Percentiles rank a stretch among this genome's conserved stretches.
Evolutionary conservation across 805 yeast species (phyloP).

Genomic region (Pichia cabralensis): DNA sequence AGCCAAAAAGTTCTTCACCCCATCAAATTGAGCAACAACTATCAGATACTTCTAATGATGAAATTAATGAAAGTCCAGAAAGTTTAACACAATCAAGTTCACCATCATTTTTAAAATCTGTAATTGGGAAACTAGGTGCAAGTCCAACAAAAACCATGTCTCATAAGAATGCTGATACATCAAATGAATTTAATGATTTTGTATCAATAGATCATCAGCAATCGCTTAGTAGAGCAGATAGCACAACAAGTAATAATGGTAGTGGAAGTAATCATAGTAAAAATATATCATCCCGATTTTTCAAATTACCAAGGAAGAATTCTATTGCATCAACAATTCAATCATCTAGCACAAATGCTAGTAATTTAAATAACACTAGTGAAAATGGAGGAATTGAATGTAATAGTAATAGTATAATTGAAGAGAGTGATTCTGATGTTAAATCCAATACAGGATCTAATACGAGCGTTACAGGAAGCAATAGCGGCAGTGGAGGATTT

Average conservation of each 20-base stretch:
- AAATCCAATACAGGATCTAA: no score
- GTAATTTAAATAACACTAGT: no score
- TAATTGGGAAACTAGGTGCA: conserved; percentile 28
- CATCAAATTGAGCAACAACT: no score
- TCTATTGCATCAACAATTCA: conserved; percentile 4
- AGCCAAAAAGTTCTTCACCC: no score
- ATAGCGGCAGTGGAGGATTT: conserved; percentile 1
- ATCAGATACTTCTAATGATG: no score
- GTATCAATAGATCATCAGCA: no score
- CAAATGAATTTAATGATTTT: not conserved
- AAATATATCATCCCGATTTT: conserved; percentile 25
- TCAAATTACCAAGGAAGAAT: conserved; percentile 15
- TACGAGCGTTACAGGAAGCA: not conserved
- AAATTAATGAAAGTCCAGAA: not conserved
- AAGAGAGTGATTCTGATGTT: conserved; percentile 10
- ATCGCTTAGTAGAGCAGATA: no score
- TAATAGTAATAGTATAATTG: conserved; percentile 8
- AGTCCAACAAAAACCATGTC: conserved; percentile 23
- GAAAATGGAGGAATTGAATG: not conserved
- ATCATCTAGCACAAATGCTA: conserved; percentile 2
- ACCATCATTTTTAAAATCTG: conserved; percentile 29
- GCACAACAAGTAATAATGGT: no score
- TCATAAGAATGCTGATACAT: not conserved
- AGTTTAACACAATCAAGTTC: conserved; percentile 18
- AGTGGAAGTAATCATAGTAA: no score